phyloP scores from a whole-genome alignment of 495 filamentous ascomycete species.

The Pseudevernia furfuracea region DNA sequence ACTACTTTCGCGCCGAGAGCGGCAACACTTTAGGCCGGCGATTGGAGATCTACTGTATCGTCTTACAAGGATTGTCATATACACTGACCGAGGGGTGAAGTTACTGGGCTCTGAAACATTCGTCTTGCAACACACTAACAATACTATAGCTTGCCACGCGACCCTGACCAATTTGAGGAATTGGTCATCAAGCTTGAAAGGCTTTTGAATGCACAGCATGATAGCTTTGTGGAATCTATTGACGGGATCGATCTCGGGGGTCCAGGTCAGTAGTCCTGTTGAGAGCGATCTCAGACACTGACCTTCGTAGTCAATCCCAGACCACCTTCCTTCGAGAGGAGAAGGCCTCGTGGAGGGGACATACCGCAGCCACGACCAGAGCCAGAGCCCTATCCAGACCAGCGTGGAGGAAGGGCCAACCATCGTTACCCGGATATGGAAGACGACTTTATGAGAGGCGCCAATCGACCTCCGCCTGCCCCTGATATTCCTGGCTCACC shows the following conservation, averaged over 20 bases:
- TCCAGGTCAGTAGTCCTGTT: not conserved
- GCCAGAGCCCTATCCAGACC: not conserved
- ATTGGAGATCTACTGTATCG: conserved; percentile 44
- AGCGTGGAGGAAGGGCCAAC: not conserved
- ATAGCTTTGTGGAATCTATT: not conserved
- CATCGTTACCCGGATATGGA: conserved; percentile 2
- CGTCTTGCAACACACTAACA: not conserved
- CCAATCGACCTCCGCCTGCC: conserved; percentile 26
- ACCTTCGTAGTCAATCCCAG: conserved; percentile 7
- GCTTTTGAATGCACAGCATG: conserved; percentile 11
- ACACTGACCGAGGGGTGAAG: conserved; percentile 39
- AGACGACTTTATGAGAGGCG: not conserved
- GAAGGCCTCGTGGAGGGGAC: not conserved
- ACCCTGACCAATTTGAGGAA: conserved; percentile 16
- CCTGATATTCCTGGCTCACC: conserved; percentile 40
- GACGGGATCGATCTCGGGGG: not conserved
- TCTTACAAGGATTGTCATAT: conserved; percentile 14
- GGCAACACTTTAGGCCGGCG: conserved; percentile 42
- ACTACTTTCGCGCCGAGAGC: conserved; percentile 46
- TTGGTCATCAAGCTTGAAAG: not conserved
- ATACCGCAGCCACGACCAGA: conserved; percentile 1
- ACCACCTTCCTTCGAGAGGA: conserved; percentile 20
- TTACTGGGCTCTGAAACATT: not conserved
- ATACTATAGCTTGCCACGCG: conserved; percentile 2
- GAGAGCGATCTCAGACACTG: not conserved